A percentile compares a stretch with the other conserved stretches of the same genome.
Conservation (phyloP, 2,329 filamentous ascomycete species). For the Fusarium verticillioides region DNA sequence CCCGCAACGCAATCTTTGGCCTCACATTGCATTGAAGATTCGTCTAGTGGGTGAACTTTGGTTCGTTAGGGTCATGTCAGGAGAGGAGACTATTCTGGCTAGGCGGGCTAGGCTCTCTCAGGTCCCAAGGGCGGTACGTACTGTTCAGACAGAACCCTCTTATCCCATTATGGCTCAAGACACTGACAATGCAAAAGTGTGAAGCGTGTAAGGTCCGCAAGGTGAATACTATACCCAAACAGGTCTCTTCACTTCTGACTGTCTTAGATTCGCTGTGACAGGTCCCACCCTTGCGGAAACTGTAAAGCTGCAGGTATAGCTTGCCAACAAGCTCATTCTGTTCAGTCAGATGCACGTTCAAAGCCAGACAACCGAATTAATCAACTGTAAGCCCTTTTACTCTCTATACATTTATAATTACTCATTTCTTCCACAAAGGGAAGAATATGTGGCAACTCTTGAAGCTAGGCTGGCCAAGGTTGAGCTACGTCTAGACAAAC, state of each 20-base stretch:
- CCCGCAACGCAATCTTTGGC: not conserved
- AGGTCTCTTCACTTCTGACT: not conserved
- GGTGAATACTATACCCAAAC: not conserved
- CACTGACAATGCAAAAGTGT: constrained; percentile 21
- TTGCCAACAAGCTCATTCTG: constrained; percentile 22
- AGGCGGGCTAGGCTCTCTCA: constrained; percentile 22
- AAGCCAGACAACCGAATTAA: constrained; percentile 22
- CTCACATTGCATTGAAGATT: not conserved
- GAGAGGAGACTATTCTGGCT: constrained; percentile 30
- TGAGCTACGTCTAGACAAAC: constrained; percentile 12
- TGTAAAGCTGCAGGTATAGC: constrained; percentile 27
- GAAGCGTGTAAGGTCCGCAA: constrained; percentile 35
- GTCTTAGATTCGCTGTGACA: constrained; percentile 27
- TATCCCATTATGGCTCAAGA: not conserved
- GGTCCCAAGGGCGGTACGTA: constrained; percentile 31
- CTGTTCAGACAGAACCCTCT: not conserved
- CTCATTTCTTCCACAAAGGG: not conserved
- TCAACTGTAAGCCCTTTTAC: constrained; percentile 4
- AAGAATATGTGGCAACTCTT: constrained; percentile 23
- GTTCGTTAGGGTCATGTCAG: constrained; percentile 6
- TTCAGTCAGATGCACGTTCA: constrained; percentile 14
- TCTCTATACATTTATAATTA: rapidly evolving
- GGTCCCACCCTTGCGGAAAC: constrained; percentile 25
- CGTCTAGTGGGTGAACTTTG: not conserved
- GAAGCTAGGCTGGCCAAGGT: constrained; percentile 24